Conservation (phyloP, 768 basidiomycete genomes). For the Albatrellus ellisii region DNA sequence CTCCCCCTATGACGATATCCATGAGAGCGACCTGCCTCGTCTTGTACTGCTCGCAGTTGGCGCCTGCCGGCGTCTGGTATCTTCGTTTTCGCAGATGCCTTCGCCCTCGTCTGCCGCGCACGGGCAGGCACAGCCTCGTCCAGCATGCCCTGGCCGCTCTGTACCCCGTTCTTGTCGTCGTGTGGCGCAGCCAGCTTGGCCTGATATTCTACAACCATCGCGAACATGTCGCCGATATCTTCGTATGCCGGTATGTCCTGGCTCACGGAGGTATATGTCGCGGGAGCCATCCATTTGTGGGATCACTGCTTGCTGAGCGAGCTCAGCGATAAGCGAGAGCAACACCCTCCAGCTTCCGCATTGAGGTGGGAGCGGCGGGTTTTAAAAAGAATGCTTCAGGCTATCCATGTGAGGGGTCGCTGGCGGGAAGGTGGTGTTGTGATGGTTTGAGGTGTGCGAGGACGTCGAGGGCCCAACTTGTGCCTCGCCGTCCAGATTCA, state of each 20-base stretch:
- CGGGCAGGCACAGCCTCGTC: neutral
- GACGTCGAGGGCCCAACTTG: neutral
- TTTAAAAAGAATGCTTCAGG: constrained; percentile 21
- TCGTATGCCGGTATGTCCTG: constrained; percentile 18
- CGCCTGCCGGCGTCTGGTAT: neutral
- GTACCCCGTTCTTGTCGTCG: constrained; percentile 3
- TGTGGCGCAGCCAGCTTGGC: constrained; percentile 3
- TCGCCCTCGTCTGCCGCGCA: neutral
- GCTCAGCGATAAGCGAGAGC: constrained; percentile 20
- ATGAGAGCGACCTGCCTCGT: neutral
- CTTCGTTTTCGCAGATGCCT: neutral
- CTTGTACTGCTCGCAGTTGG: neutral
- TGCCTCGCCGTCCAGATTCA: no score
- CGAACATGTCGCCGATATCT: constrained; percentile 20
- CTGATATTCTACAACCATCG: constrained; percentile 18
- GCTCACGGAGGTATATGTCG: constrained; percentile 18
- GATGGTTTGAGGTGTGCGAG: constrained; percentile 1
- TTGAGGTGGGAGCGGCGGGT: constrained; percentile 13
- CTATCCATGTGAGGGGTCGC: constrained; percentile 20
- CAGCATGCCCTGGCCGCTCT: constrained; percentile 5
- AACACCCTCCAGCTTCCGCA: constrained; percentile 20
- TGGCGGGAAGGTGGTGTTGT: constrained; percentile 4
- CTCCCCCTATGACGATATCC: constrained; percentile 7
- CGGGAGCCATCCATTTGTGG: constrained; percentile 23
- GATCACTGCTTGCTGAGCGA: constrained; percentile 14